Percentiles rank a stretch among this genome's conserved stretches.
phyloP scores from a whole-genome alignment of 768 basidiomycete species.

The Leucogyrophana mollusca region DNA sequence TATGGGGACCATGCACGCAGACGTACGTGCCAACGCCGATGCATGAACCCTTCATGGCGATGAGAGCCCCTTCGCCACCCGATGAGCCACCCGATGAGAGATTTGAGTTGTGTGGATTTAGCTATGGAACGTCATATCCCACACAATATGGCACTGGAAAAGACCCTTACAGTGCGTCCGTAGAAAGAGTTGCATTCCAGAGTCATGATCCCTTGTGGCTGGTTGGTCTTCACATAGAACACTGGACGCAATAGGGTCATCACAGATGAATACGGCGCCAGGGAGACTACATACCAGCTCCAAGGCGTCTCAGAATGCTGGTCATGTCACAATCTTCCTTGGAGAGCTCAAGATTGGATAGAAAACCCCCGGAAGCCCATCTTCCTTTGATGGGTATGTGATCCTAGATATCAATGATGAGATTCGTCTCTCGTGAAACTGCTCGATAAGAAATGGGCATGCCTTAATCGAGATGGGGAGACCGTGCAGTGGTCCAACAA shows the following conservation, averaged over 20 bases:
- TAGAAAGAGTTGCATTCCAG: conserved; percentile 27
- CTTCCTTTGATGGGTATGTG: conserved; percentile 37
- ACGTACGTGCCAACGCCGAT: conserved; percentile 36
- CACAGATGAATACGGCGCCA: conserved; percentile 14
- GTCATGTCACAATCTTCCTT: conserved; percentile 21
- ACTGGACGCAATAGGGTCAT: conserved; percentile 22
- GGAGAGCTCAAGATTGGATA: conserved; percentile 2
- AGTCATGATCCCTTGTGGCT: conserved; percentile 34
- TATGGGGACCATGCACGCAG: neutral
- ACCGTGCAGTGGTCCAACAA: conserved; percentile 37
- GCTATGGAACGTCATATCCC: conserved; percentile 34
- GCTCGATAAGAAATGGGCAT: neutral
- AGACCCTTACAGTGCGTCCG: conserved; percentile 11
- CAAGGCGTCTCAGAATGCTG: conserved; percentile 32
- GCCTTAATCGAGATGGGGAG: conserved; percentile 34
- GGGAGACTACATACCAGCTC: conserved; percentile 30
- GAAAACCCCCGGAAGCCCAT: conserved; percentile 32
- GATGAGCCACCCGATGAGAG: conserved; percentile 43
- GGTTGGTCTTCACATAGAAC: conserved; percentile 34
- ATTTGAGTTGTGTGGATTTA: conserved; percentile 38
- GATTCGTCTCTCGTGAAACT: neutral
- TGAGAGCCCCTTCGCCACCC: conserved; percentile 44
- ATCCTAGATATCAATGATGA: conserved; percentile 21
- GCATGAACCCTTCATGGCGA: conserved; percentile 38
- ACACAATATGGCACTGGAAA: conserved; percentile 26